These are phyloP conservation scores for Russula vinacea DNA, from an alignment of 768 basidiomycete genomes.

Conservation along the genomic window DNA sequence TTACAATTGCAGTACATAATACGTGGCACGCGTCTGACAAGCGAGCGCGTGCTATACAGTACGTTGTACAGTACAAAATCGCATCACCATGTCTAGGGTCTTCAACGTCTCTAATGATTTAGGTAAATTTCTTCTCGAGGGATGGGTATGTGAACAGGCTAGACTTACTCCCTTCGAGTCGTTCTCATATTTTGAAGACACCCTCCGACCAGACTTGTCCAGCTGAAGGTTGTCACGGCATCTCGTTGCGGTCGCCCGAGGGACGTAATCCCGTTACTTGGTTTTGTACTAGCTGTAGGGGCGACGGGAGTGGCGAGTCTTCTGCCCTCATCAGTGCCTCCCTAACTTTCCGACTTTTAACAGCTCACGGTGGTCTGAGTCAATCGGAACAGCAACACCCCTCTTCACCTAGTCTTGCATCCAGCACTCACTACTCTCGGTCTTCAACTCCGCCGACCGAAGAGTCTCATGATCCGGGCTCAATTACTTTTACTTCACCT, in stretches of 20 bases:
- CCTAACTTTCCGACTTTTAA: constrained; percentile 6
- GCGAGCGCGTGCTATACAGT: too few relatives aligned
- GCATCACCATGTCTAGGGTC: constrained; percentile 45
- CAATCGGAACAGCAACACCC: constrained; percentile 18
- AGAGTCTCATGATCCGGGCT: constrained; percentile 56
- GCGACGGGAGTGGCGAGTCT: constrained; percentile 37
- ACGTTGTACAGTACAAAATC: neutral
- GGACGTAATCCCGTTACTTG: constrained; percentile 44
- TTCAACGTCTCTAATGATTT: constrained; percentile 59
- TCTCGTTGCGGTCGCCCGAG: constrained; percentile 68
- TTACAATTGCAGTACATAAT: neutral
- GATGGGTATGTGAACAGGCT: constrained; percentile 26
- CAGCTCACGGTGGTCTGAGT: constrained; percentile 9
- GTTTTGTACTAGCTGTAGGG: constrained; percentile 66
- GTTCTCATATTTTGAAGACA: constrained; percentile 43
- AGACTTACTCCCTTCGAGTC: neutral
- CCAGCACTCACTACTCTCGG: constrained; percentile 53
- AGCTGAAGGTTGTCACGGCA: constrained; percentile 48
- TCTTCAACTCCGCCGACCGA: constrained; percentile 80
- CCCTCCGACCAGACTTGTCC: constrained; percentile 58
- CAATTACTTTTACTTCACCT: constrained; percentile 61
- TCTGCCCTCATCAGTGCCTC: neutral
- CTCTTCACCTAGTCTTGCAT: constrained; percentile 43
- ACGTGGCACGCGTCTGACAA: neutral
- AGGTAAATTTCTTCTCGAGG: constrained; percentile 43